phyloP scores from a whole-genome alignment of 805 yeast genomes.

The Grigorovia yakushimaensis region DNA sequence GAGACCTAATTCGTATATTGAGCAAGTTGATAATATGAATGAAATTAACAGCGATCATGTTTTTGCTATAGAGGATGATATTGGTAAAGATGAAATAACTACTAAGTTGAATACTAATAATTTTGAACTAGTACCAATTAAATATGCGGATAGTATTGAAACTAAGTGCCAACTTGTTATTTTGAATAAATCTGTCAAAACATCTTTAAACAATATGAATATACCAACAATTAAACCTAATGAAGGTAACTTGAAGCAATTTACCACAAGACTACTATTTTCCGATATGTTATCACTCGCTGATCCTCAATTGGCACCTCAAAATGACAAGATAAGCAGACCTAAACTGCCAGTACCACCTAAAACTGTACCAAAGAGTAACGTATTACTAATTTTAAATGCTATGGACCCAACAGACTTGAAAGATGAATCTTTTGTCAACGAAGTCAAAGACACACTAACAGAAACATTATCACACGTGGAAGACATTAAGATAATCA shows the following conservation, averaged over 20 bases:
- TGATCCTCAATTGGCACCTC: slow-evolving; percentile 10
- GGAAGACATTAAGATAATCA: slow-evolving; percentile 48
- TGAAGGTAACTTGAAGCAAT: slow-evolving; percentile 8
- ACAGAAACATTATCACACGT: slow-evolving; percentile 31
- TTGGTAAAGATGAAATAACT: not conserved
- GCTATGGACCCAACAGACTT: slow-evolving; percentile 57
- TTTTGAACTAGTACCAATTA: not conserved
- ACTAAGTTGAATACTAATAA: not conserved
- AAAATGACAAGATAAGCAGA: slow-evolving; percentile 22
- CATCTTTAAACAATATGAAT: not conserved
- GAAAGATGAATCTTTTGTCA: slow-evolving; percentile 37
- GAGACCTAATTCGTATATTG: slow-evolving; percentile 22
- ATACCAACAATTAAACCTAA: slow-evolving; percentile 12
- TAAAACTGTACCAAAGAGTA: slow-evolving; percentile 21
- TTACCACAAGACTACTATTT: slow-evolving; percentile 21
- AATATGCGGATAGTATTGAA: not conserved
- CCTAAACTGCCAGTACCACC: not conserved
- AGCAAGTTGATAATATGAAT: slow-evolving; percentile 12
- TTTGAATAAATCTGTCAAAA: not conserved
- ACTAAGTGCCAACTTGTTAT: not conserved
- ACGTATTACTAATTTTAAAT: slow-evolving; percentile 58
- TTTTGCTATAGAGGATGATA: slow-evolving; percentile 8
- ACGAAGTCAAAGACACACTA: slow-evolving; percentile 46
- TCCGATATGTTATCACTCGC: slow-evolving; percentile 22
- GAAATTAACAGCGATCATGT: slow-evolving; percentile 15